phyloP scores from a whole-genome alignment of 306 rosid species.

The Crotalaria pallida region DNA sequence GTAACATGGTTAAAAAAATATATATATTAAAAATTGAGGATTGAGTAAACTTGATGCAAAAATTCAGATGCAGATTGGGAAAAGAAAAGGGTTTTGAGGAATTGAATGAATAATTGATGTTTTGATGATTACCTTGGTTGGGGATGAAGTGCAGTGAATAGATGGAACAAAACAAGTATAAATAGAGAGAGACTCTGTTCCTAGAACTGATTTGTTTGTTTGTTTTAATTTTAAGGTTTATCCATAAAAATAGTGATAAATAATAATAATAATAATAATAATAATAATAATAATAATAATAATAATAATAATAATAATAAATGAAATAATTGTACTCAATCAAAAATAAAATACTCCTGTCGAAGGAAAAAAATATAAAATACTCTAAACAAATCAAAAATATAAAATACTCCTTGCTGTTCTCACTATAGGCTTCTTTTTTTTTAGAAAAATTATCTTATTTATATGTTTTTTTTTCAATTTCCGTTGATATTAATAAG shows the following conservation, averaged over 20 bases:
- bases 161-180: not conserved
- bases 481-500: too few relatives aligned
- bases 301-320: too few relatives aligned
- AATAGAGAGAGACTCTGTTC: not conserved
- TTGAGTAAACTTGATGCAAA: not conserved
- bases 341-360: too few relatives aligned
- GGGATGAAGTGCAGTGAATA: constrained; percentile 2
- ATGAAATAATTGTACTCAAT: too few relatives aligned
- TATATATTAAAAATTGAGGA: too few relatives aligned
- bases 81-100: not conserved
- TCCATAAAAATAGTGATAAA: not conserved
- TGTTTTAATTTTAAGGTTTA: not conserved
- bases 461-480: too few relatives aligned
- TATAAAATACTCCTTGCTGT: too few relatives aligned
- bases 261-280: not conserved
- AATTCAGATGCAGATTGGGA: not conserved
- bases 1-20: not conserved
- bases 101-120: not conserved
- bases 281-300: too few relatives aligned
- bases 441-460: too few relatives aligned
- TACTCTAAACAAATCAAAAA: too few relatives aligned
- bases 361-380: too few relatives aligned
- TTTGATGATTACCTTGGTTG: constrained; percentile 17
- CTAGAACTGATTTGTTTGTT: not conserved
- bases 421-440: too few relatives aligned